Percentiles rank a stretch among this genome's conserved stretches.
These are phyloP conservation scores for Suaeda aralocaspica DNA, from an alignment of 148 eudicot genomes.

Conservation along the genomic window DNA sequence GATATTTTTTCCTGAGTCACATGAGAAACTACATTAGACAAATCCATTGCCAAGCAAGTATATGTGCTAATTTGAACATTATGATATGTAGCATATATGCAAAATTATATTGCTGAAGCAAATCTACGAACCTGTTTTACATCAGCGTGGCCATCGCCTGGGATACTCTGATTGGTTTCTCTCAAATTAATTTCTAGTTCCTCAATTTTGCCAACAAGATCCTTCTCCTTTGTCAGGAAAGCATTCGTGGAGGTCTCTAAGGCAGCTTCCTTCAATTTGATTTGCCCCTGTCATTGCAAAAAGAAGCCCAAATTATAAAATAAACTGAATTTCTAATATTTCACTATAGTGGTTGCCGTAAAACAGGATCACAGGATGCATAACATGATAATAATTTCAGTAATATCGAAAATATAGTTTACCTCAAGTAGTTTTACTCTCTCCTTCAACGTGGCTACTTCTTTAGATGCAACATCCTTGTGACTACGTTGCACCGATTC, in stretches of 20 bases:
- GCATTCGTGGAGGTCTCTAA: slow-evolving; percentile 61
- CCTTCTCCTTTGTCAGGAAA: slow-evolving; percentile 67
- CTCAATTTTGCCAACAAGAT: slow-evolving; percentile 54
- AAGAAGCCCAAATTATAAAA: neutral
- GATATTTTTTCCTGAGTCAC: slow-evolving; percentile 27
- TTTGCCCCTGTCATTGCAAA: slow-evolving; percentile 46
- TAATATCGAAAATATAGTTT: slow-evolving; percentile 9
- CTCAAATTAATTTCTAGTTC: slow-evolving; percentile 56
- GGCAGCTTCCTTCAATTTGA: slow-evolving; percentile 65
- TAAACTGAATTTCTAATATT: too few relatives aligned
- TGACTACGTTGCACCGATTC: slow-evolving; percentile 27
- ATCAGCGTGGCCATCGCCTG: slow-evolving; percentile 21
- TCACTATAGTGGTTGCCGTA: too few relatives aligned
- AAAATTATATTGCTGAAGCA: slow-evolving; percentile 9
- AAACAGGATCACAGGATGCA: too few relatives aligned
- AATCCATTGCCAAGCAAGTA: neutral
- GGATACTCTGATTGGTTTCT: slow-evolving; percentile 31
- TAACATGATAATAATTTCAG: neutral
- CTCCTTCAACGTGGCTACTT: slow-evolving; percentile 53
- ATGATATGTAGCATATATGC: neutral
- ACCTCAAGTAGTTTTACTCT: slow-evolving; percentile 74
- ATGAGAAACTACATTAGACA: neutral
- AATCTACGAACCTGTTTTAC: slow-evolving; percentile 31
- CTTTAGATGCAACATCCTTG: slow-evolving; percentile 58
- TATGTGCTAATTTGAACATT: neutral